Base-by-base conservation (phyloP, 139 green algal species). In the Marvania coccoides region DNA sequence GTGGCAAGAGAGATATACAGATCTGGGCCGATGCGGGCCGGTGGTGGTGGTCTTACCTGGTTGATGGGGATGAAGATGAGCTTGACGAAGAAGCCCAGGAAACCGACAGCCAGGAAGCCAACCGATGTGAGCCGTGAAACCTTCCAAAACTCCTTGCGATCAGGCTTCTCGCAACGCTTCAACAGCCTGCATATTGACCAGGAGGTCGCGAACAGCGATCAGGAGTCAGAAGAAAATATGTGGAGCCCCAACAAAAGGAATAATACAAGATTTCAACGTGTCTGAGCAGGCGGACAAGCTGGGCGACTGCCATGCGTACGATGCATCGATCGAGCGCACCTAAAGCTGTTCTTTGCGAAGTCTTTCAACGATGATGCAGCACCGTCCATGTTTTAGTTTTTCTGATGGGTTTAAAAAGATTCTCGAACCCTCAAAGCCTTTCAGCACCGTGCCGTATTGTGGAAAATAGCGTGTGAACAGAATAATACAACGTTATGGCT, bases 121-220 rank as follows among this genome's bases (percentile, higher is more conserved):
- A 74, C 29, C n/a, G 57, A 56, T 10, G 71, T 78, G n/a, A 74
- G 57, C 51, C 65, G 46, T n/a, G 71, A 56, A 34, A 78, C 71
- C 60, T 74, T 78, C n/a, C 19, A 13, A 9, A 78, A 78, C 60
- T 78, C 71, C 38, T 70, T 70, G n/a, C 47, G 30, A 47, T 78
- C 71, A 13, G 71, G 71, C 48, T 78, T 78, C 33, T 78, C 46
- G 63, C 71, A 78, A n/a, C 71, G 46, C 64, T 78, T 78, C 3
- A 78, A 42, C 26, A 78, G 63, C 58, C 71, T 73, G 55, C 53
- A 19, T 6, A 15, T 14, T 24, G 8, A 7, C 35, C 6, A 1
- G 9, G 38, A 47, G 38, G 10, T n/a, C 38, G 6, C 46, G 19
- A 53, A 65, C 24, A 1, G 14, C n/a, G 54, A 24, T 12, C 14